phyloP scores from a whole-genome alignment of 805 yeast species.

The Ogataea corticis region DNA sequence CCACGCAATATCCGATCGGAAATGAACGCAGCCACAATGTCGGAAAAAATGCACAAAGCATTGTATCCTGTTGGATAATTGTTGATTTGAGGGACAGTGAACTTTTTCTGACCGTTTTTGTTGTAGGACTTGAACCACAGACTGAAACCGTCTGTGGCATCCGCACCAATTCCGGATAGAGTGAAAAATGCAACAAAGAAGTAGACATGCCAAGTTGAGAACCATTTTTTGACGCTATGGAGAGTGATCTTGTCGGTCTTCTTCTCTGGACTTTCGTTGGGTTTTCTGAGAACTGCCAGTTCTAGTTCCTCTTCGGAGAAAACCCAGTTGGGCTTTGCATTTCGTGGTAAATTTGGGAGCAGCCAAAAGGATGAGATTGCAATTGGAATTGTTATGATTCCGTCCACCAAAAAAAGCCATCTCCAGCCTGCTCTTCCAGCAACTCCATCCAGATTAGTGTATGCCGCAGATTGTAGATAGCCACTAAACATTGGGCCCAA shows the following conservation, averaged over 20 bases:
- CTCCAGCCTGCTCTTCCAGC: constrained; percentile 61
- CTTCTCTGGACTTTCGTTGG: constrained; percentile 17
- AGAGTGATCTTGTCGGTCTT: constrained; percentile 19
- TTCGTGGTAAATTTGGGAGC: constrained; percentile 25
- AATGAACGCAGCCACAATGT: constrained; percentile 9
- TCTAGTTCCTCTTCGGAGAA: constrained; percentile 10
- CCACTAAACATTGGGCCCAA: constrained; percentile 46
- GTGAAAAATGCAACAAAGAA: constrained; percentile 49
- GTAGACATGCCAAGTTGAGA: constrained; percentile 60
- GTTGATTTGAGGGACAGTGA: constrained; percentile 45
- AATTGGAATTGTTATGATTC: constrained; percentile 53
- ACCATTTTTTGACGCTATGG: constrained; percentile 7
- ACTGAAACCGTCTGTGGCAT: constrained; percentile 53
- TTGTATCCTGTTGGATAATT: constrained; percentile 55
- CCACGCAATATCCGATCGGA: constrained; percentile 17
- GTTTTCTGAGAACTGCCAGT: constrained; percentile 1
- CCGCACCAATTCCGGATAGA: constrained; percentile 60
- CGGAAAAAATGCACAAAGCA: constrained; percentile 35
- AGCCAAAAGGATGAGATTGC: too few relatives aligned
- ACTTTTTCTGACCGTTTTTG: constrained; percentile 23
- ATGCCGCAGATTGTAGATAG: constrained; percentile 55
- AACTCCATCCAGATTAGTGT: constrained; percentile 43
- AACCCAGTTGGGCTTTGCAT: constrained; percentile 32
- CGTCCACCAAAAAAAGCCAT: constrained; percentile 68
- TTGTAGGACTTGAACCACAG: constrained; percentile 57